A percentile compares a stretch with the other conserved stretches of the same genome.
Conservation (phyloP, 345 rosid species). For the Lepidium sativum region DNA sequence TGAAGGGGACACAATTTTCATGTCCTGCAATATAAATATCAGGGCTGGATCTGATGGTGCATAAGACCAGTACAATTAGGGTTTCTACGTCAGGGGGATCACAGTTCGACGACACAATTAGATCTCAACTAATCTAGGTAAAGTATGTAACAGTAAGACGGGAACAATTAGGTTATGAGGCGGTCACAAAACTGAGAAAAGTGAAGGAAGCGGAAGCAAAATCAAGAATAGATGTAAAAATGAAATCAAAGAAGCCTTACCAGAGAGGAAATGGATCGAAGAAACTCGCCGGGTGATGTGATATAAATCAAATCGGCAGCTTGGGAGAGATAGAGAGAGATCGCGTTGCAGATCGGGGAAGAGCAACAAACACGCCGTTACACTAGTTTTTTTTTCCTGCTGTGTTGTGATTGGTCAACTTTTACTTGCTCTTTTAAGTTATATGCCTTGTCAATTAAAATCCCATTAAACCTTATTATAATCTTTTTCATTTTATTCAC, state of each 20-base stretch:
- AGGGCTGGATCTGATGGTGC: constrained; percentile 13
- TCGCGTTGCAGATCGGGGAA: constrained; percentile 17
- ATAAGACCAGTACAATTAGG: background rate
- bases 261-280: background rate
- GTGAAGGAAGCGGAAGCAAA: background rate
- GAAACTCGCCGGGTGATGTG: constrained; percentile 22
- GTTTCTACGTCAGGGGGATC: background rate
- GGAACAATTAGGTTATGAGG: background rate
- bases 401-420: background rate
- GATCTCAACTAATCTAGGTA: constrained; percentile 3
- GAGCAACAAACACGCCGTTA: constrained; percentile 13
- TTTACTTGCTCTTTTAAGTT: background rate
- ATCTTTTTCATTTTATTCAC: no score
- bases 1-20: background rate
- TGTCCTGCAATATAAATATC: no score
- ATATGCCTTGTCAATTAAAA: background rate
- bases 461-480: no score
- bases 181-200: background rate
- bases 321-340: background rate
- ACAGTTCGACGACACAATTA: background rate
- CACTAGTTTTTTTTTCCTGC: background rate
- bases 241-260: background rate
- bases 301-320: no score
- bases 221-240: background rate
- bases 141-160: background rate